A percentile compares a stretch with the other conserved stretches of the same genome.
These are phyloP conservation scores for Colletotrichum higginsianum DNA, from an alignment of 2,329 filamentous ascomycete genomes.

Conservation along the genomic window DNA sequence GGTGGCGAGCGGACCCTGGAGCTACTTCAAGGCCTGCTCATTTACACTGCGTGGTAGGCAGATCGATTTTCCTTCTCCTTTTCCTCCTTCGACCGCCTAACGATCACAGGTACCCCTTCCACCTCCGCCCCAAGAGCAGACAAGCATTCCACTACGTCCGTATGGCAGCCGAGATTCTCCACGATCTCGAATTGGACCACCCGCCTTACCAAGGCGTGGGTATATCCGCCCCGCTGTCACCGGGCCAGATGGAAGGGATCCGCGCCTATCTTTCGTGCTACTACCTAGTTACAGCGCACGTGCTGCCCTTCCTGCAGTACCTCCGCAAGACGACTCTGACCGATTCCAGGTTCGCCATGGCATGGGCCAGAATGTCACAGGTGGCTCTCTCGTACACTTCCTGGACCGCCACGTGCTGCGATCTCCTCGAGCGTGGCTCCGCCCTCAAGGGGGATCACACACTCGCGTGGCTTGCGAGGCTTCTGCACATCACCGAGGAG, in stretches of 20 bases:
- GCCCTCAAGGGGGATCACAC: constrained; percentile 57
- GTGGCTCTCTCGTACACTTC: constrained; percentile 54
- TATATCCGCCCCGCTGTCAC: constrained; percentile 43
- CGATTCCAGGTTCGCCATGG: constrained; percentile 53
- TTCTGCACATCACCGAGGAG: constrained; percentile 58
- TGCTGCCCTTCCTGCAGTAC: constrained; percentile 35
- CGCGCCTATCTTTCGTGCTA: constrained; percentile 63
- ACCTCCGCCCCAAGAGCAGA: constrained; percentile 66
- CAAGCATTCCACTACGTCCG: constrained; percentile 66
- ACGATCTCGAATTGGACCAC: constrained; percentile 65
- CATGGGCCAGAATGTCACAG: constrained; percentile 55
- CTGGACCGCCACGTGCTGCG: constrained; percentile 63
- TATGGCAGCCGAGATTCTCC: constrained; percentile 66
- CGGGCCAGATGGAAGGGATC: constrained; percentile 58
- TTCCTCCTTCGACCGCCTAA: constrained; percentile 11
- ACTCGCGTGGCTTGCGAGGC: constrained; percentile 60
- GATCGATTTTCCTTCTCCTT: background rate
- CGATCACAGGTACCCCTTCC: constrained; percentile 66
- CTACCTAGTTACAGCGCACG: constrained; percentile 60
- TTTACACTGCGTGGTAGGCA: constrained; percentile 70
- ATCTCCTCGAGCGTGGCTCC: constrained; percentile 57
- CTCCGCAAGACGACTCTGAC: constrained; percentile 36
- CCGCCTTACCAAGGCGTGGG: constrained; percentile 49
- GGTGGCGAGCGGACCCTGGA: constrained; percentile 71
- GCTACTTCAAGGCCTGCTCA: constrained; percentile 68